Evolutionary conservation across 108 stramenopile species (phyloP).

Genomic region (Epithemia pelagica): DNA sequence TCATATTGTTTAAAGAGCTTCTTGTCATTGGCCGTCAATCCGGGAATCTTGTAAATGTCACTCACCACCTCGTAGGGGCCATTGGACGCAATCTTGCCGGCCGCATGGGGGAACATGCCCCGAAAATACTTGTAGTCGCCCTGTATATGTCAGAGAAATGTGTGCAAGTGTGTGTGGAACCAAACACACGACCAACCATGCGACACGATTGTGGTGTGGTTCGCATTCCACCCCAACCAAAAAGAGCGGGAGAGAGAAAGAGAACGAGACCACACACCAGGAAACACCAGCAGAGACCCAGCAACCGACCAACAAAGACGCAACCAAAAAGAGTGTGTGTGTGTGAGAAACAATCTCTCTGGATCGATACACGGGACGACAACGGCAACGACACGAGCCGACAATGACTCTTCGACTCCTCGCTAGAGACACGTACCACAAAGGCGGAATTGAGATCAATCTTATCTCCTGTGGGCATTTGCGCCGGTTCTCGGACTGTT

Average conservation of each 20-base stretch:
- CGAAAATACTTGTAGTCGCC: conserved; percentile 58
- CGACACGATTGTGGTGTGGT: no score
- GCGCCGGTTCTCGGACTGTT: conserved; percentile 21
- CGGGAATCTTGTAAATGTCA: conserved; percentile 64
- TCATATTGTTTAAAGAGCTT: conserved; percentile 64
- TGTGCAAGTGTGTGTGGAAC: background rate
- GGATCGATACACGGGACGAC: no score
- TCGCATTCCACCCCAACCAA: no score
- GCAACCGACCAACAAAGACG: no score
- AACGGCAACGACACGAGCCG: no score
- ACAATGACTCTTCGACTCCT: no score
- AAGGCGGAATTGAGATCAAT: conserved; percentile 62
- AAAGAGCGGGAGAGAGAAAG: no score
- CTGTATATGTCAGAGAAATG: conserved; percentile 7
- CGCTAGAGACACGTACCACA: conserved; percentile 58
- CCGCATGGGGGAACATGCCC: conserved; percentile 56
- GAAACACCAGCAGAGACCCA: no score
- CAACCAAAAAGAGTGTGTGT: no score
- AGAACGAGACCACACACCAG: no score
- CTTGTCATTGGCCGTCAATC: conserved; percentile 45
- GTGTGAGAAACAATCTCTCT: no score
- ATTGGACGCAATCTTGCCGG: conserved; percentile 52
- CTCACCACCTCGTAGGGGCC: conserved; percentile 51
- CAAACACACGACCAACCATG: no score
- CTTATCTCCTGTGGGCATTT: conserved; percentile 47